Base-by-base conservation (phyloP, 2,329 filamentous ascomycete genomes). In the Ceratocystis papillata region DNA sequence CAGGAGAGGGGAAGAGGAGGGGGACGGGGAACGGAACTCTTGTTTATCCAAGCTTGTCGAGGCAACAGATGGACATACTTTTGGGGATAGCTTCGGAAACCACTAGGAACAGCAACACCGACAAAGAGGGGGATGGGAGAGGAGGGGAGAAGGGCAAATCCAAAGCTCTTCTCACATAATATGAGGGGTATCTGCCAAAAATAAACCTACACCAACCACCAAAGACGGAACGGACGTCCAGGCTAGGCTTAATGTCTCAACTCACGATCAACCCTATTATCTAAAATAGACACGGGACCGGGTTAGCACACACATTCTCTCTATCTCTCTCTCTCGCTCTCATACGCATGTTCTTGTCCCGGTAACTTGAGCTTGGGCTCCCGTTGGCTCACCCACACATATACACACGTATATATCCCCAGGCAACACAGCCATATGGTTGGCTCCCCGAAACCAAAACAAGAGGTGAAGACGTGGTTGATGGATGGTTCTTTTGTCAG, bases 401-500 rank as follows among this genome's bases (percentile, higher is more conserved):
- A 41, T 12, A 41, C 37, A 41, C 37, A 41, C 12, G 37, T 15
- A 41, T 3, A 41, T 41, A 41, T 12, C 37, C 37, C 37, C 37
- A 41, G 10, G 37, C 12, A 41, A 41, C 37, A 41, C 37, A 2
- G 37, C 37, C 37, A 41, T 41, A 41, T 41, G 3, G 37, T 15
- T 15, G 37, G 37, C 37, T 41, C 48, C 48, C 48, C 22, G 7
- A n/a, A n/a, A 8, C 48, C 17, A 10, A 25, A 53, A 12, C 22
- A 20, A 25, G 48, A n/a, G 48, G 22, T 53, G n/a, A n/a, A 53
- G n/a, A 53, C n/a, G 22, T 53, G 10, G 7, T 22, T 37, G 17
- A 37, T 17, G 55, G 25, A n/a, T 20, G 55, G 55, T 30, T 37
- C 55, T 59, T 59, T 59, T 59, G 55, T 59, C 28, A 59, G 37